Evolutionary conservation across 352 stramenopile species (phyloP), one percentile per base, ranked within the genome.

Genomic region (Blastocystis sp.): DNA sequence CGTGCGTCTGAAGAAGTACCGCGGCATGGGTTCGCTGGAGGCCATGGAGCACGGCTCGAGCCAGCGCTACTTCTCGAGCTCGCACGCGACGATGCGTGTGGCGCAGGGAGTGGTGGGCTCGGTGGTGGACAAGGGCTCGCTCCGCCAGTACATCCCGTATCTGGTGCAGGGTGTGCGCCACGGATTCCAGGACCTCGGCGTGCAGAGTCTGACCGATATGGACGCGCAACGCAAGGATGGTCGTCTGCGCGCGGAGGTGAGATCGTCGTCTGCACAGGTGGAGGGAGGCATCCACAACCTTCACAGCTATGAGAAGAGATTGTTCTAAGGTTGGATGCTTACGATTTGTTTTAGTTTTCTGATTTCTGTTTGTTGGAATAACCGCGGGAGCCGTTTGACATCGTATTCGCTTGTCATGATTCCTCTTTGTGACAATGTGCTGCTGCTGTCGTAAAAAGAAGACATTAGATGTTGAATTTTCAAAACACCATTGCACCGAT

Each of bases 1-100:
- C 54, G 95, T 99, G 78, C 94, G 97, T 76, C 90, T 99, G 40
- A 99, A 99, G 90, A 96, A 97, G 88, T 99, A 99, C 91, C 93
- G 96, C 87, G 97, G 96, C 84, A 99, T 99, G 97, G 96, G 96
- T 71, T 98, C 93, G 73, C 93, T 99, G 34, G 97, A 99, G 89
- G 96, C 97, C 59, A 99, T 99, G 96, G 93, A 90, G 27, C 95
- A 98, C 87, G 96, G 96, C 36, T 96, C 92, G 40, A 94, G 91
- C 72, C 96, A 95, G 90, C 91, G 93, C 49, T 96, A 95, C 90
- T 95, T 96, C 29, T 24, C 63, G 48, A 87, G 46, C 63, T 81
- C 42, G 32, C 84, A 87, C 71, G 92, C 93, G 21, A 90, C 91
- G 8, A 93, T 99, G 84, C 99, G 99, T 91, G 96, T 99, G 11